A percentile compares a stretch with the other conserved stretches of the same genome.
These are phyloP conservation scores for Pseudocercospora eumusae DNA, from an alignment of 2,329 filamentous ascomycete genomes.

Conservation along the genomic window DNA sequence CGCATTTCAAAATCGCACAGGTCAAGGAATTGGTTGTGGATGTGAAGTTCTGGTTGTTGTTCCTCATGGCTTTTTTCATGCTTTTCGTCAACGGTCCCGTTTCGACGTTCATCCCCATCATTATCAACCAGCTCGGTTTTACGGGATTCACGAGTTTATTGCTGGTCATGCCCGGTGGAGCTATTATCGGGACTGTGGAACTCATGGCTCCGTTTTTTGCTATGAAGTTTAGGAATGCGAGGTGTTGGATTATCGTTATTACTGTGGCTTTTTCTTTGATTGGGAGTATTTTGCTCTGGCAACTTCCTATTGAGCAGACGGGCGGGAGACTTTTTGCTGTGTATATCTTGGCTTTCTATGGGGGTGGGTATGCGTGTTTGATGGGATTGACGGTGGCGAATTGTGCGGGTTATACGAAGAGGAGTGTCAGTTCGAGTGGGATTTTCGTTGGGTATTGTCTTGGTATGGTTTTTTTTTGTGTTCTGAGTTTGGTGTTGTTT, in stretches of 20 bases:
- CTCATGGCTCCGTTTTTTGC: constrained; percentile 46
- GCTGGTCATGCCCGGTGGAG: constrained; percentile 46
- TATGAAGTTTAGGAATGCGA: constrained; percentile 41
- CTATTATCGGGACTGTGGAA: constrained; percentile 43
- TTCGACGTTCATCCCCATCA: constrained; percentile 50
- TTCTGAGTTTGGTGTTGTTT: neutral
- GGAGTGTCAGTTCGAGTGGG: constrained; percentile 51
- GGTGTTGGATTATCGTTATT: constrained; percentile 45
- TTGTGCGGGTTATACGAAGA: constrained; percentile 56
- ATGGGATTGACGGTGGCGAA: constrained; percentile 56
- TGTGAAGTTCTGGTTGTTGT: constrained; percentile 46
- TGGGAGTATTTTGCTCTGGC: constrained; percentile 48
- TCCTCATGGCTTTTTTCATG: constrained; percentile 44
- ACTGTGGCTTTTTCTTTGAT: constrained; percentile 49
- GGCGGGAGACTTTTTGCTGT: constrained; percentile 53
- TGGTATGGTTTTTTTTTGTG: constrained; percentile 41
- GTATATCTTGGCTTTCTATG: constrained; percentile 52
- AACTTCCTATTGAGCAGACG: constrained; percentile 45
- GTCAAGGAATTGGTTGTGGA: constrained; percentile 41
- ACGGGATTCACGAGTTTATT: constrained; percentile 48
- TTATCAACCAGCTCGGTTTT: constrained; percentile 51
- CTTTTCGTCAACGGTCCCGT: constrained; percentile 52
- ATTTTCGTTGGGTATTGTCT: constrained; percentile 56
- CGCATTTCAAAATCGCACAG: constrained; percentile 49
- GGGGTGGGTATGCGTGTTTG: constrained; percentile 53